Conservation (phyloP, 164 flowering plant species). For the Stephania japonica region DNA sequence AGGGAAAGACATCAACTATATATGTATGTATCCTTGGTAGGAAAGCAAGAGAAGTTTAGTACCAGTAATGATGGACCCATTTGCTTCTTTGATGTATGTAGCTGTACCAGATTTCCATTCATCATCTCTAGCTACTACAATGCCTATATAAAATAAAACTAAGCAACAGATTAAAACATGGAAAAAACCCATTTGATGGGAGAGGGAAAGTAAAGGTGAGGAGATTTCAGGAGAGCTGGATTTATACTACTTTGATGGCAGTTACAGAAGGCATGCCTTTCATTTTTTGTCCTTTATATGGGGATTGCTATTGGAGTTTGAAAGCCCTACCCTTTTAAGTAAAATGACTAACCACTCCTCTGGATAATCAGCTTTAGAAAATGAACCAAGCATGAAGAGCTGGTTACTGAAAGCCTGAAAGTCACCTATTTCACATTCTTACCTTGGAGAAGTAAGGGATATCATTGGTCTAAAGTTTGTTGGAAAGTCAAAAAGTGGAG, state of each 20-base stretch:
- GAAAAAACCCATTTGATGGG: conserved; percentile 16
- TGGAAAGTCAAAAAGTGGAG: conserved; percentile 18
- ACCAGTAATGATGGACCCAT: conserved; percentile 55
- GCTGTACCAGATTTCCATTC: conserved; percentile 72
- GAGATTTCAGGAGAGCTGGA: conserved; percentile 1
- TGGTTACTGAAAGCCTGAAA: not conserved
- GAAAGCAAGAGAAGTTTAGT: conserved; percentile 8
- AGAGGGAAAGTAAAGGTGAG: not conserved
- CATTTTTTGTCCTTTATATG: conserved; percentile 7
- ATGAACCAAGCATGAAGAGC: not conserved
- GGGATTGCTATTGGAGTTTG: conserved; percentile 8
- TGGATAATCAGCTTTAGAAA: not conserved
- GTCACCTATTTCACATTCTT: not conserved
- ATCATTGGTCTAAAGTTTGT: not conserved
- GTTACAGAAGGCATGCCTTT: not conserved
- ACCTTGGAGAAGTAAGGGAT: not conserved
- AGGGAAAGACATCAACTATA: not conserved
- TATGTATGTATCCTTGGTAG: not conserved
- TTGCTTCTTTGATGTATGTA: conserved; percentile 52
- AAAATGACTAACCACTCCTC: not conserved
- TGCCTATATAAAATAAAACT: conserved; percentile 8
- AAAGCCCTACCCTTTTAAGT: not conserved
- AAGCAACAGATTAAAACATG: conserved; percentile 14
- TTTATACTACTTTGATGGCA: conserved; percentile 1
- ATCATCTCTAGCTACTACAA: conserved; percentile 16